A percentile compares a stretch with the other conserved stretches of the same genome.
phyloP scores from a whole-genome alignment of 192 early-diverging fungal genomes.

The Gamsiella multidivaricata region DNA sequence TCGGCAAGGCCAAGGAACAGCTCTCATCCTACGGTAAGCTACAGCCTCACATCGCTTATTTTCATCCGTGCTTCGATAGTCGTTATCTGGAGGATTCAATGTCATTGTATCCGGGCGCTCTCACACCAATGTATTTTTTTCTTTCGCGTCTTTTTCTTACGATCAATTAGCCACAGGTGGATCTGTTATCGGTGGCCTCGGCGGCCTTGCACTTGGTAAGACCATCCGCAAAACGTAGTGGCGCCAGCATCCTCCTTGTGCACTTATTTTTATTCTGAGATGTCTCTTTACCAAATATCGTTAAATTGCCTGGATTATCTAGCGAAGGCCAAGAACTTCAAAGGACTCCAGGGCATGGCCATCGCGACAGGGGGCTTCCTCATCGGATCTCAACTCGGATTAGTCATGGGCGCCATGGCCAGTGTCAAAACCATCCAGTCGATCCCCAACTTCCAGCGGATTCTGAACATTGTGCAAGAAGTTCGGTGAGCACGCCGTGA shows the following conservation, averaged over 20 bases:
- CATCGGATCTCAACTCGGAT: conserved; percentile 35
- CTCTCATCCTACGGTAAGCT: conserved; percentile 36
- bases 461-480: conserved; percentile 42
- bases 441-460: conserved; percentile 44
- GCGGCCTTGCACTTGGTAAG: conserved; percentile 42
- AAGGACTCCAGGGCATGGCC: conserved; percentile 17
- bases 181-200: conserved; percentile 28
- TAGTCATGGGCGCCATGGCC: conserved; percentile 39
- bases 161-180: conserved; percentile 29
- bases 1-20: conserved; percentile 46
- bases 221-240: neutral
- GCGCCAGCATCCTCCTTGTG: neutral
- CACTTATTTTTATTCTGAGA: neutral
- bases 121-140: neutral
- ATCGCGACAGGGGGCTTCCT: conserved; percentile 27
- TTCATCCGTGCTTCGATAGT: no score
- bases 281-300: no score
- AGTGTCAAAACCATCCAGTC: conserved; percentile 47
- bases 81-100: no score
- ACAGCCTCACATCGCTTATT: no score
- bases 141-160: neutral
- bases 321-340: conserved; percentile 45
- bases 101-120: no score
- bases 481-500: conserved; percentile 31
- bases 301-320: no score